Percentiles rank a stretch among this genome's conserved stretches.
These are phyloP conservation scores for Eucalyptus pumila DNA, from an alignment of 345 rosid species.

Conservation along the genomic window DNA sequence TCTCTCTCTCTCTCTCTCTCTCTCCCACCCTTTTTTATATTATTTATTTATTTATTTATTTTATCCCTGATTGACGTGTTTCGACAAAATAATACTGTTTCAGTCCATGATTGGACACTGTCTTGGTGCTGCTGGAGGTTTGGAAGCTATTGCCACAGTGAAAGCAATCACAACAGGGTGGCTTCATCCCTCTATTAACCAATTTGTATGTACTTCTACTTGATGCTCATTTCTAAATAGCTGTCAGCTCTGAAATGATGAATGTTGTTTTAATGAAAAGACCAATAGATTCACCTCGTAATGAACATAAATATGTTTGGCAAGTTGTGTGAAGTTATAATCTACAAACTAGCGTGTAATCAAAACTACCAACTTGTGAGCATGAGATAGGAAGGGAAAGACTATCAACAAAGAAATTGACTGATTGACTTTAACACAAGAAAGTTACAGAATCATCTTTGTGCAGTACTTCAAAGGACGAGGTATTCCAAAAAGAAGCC, in stretches of 20 bases:
- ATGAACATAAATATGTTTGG: not conserved
- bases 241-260: not conserved
- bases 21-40: not conserved
- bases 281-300: not conserved
- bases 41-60: not conserved
- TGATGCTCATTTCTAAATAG: not conserved
- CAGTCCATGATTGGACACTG: conserved; percentile 99
- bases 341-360: not conserved
- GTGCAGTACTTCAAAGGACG: not conserved
- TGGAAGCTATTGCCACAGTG: conserved; percentile 88
- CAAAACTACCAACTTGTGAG: not conserved
- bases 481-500: not conserved
- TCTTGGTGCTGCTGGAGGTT: conserved; percentile 97
- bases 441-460: not conserved
- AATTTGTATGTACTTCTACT: conserved; percentile 50
- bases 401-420: too few species aligned
- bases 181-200: conserved; percentile 92
- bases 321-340: not conserved
- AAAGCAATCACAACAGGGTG: conserved; percentile 95
- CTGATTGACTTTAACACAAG: not conserved
- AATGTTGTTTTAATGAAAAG: not conserved
- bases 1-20: not conserved
- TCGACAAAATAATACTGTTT: not conserved
- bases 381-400: too few species aligned
- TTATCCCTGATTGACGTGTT: not conserved